Base-by-base conservation (phyloP, 1,284 basidiomycete genomes). In the Ganoderma leucocontextum region DNA sequence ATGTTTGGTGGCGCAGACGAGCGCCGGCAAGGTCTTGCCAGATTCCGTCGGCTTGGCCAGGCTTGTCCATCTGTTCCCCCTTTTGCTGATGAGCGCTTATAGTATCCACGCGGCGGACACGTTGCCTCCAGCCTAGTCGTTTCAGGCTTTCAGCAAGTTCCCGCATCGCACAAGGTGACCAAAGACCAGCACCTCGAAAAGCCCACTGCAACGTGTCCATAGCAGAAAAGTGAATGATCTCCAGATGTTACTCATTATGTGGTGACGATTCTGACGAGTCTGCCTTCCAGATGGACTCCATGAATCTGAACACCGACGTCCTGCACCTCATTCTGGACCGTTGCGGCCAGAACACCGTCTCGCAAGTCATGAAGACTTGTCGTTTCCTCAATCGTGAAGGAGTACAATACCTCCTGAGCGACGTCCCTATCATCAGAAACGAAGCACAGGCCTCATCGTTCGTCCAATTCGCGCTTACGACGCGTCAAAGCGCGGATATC, bases 271-370 rank as follows among this genome's bases (percentile, higher is more conserved):
- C 52, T 53, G 25, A 53, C 52, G 25, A 29, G 41, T 22, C 22
- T 42, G 19, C 38, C 39, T 38, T 25, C 22, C 5, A 29, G 38
- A 62, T 62, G 61, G 22, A 62, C 38, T 38, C 29, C 35, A 35
- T n/a, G 7, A 38, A 25, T 17, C n/a, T 62, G 49, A 52, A 62
- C 36, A 7, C 39, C 19, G 47, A 62, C 49, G 22, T 62, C 35
- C 10, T 52, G 33, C 47, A 62, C 35, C 35, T 62, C 61, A 44
- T 62, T n/a, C 29, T 62, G 44, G 33, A 13, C 3, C 22, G 4
- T 6, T 41, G 39, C 15, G 4, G 5, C 4, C 10, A 6, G 49
- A 7, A 33, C 5, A 4, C 25, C 1, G 15, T 53, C 10, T 53
- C 13, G 10, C 49, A 53, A 10, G 12, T 53, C 12, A 53, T 53